Base-by-base conservation (phyloP, 164 flowering plant species). In the Stephania japonica region DNA sequence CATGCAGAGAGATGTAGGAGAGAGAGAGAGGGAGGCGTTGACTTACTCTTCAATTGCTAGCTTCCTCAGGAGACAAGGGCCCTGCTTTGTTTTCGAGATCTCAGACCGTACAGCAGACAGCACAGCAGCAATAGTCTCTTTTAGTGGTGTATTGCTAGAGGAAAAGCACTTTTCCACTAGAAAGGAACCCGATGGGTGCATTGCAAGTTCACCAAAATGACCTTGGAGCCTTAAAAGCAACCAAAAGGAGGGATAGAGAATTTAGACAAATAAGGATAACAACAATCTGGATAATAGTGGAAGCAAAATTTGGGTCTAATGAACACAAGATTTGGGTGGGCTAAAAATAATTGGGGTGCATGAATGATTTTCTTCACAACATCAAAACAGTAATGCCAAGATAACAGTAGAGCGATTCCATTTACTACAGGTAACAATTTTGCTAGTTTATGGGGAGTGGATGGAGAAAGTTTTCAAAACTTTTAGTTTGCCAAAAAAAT, bases 71-170 rank as follows among this genome's bases (percentile, higher is more conserved):
- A 95, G 89, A 80, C 84, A 80, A 59, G 97, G 97, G 19, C 99
- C 98, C 70, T 95, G 98, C 77, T 84, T 92, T 68, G 93, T 90
- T 85, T 85, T 95, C 64, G 90, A 89, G 66, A 95, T 88, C 41
- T 88, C 90, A 63, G 81, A 25, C 75, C 82, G 87, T 72, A 90
- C 83, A 75, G 83, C 84, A 76, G 81, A 72, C 67, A 91, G 67
- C 73, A 91, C 99, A 47, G 92, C 81, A 69, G 84, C 89, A 73
- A 95, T 91, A 61, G 79, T 68, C 81, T 92, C 98, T 76, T 83
- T 86, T 50, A 86, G 69, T n/a, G 91, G 77, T 49, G 83, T 1
- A 71, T 83, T 88, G 78, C 91, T 75, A 64, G 78, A 82, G 78
- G 42, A 72, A 79, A 89, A 91, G 81, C 97, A 95, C 83, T 87